A percentile compares a stretch with the other conserved stretches of the same genome.
These are phyloP conservation scores for Echria macrotheca DNA, from an alignment of 495 filamentous ascomycete species.

Conservation along the genomic window DNA sequence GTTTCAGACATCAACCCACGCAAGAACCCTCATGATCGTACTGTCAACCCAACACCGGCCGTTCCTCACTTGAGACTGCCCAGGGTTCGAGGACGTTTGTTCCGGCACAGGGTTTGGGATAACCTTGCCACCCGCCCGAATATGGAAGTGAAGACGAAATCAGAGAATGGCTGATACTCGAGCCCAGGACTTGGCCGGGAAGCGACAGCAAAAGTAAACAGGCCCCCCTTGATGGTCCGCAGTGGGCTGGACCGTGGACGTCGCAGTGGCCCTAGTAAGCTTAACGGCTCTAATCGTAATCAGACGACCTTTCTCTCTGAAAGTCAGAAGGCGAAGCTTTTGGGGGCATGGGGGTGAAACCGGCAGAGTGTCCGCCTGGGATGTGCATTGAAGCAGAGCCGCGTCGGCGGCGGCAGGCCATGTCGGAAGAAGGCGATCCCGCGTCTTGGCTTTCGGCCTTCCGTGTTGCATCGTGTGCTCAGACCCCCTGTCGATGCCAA, in stretches of 20 bases:
- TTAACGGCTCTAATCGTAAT: slow-evolving; percentile 1
- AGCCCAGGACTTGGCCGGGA: not conserved
- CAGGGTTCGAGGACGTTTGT: too few species aligned
- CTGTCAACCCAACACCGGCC: slow-evolving; percentile 7
- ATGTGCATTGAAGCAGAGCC: slow-evolving; percentile 14
- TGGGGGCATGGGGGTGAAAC: slow-evolving; percentile 25
- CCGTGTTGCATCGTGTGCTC: slow-evolving; percentile 16
- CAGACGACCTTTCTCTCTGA: not conserved
- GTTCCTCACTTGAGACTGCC: slow-evolving; percentile 12
- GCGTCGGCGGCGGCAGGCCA: slow-evolving; percentile 4
- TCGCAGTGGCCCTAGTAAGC: not conserved
- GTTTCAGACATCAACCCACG: slow-evolving; percentile 22
- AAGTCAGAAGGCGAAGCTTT: slow-evolving; percentile 17
- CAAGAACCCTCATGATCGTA: too few species aligned
- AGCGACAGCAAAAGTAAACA: not conserved
- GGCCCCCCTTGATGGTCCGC: not conserved
- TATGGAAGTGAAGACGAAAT: too few species aligned
- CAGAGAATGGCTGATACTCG: not conserved
- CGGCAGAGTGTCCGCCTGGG: slow-evolving; percentile 12
- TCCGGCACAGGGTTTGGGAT: too few species aligned
- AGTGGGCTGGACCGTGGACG: not conserved
- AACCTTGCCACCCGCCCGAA: too few species aligned
- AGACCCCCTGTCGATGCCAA: slow-evolving; percentile 4
- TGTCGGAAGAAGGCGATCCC: slow-evolving; percentile 15
- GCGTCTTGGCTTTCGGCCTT: slow-evolving; percentile 13